A percentile compares a stretch with the other conserved stretches of the same genome.
Evolutionary conservation across 148 eudicot genomes (phyloP).

Genomic region (Vaccinium darrowii): DNA sequence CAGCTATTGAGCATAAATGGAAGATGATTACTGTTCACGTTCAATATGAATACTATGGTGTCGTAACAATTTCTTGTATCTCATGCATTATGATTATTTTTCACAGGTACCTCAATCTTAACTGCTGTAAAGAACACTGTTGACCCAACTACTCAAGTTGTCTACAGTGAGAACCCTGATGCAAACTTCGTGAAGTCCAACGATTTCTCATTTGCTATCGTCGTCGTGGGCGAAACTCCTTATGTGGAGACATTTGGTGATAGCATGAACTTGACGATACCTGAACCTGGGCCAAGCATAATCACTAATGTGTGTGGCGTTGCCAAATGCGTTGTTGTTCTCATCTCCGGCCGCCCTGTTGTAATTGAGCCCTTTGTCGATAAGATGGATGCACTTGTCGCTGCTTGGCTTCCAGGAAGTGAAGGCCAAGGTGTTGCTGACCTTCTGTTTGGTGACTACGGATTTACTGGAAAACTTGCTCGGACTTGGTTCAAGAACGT

Average conservation of each 20-base stretch:
- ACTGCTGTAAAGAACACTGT: slow-evolving; percentile 43
- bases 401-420: slow-evolving; percentile 62
- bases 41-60: background rate
- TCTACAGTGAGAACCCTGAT: slow-evolving; percentile 48
- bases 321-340: slow-evolving; percentile 44
- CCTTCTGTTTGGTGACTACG: slow-evolving; percentile 44
- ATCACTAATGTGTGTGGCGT: slow-evolving; percentile 42
- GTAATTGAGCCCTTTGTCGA: slow-evolving; percentile 43
- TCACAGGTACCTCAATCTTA: slow-evolving; percentile 41
- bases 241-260: slow-evolving; percentile 50
- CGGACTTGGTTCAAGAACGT: slow-evolving; percentile 55
- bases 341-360: slow-evolving; percentile 50
- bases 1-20: no score
- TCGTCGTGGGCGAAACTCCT: slow-evolving; percentile 53
- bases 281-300: slow-evolving; percentile 38
- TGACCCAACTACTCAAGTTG: slow-evolving; percentile 37
- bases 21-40: no score
- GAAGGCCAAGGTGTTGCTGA: slow-evolving; percentile 66
- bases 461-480: slow-evolving; percentile 55
- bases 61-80: background rate
- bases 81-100: background rate
- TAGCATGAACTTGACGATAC: slow-evolving; percentile 39
- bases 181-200: slow-evolving; percentile 34
- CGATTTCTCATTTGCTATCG: slow-evolving; percentile 43
- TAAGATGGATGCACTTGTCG: slow-evolving; percentile 45